phyloP scores from a whole-genome alignment of 2,329 filamentous ascomycete genomes.

The Clarireedia monteithiana region DNA sequence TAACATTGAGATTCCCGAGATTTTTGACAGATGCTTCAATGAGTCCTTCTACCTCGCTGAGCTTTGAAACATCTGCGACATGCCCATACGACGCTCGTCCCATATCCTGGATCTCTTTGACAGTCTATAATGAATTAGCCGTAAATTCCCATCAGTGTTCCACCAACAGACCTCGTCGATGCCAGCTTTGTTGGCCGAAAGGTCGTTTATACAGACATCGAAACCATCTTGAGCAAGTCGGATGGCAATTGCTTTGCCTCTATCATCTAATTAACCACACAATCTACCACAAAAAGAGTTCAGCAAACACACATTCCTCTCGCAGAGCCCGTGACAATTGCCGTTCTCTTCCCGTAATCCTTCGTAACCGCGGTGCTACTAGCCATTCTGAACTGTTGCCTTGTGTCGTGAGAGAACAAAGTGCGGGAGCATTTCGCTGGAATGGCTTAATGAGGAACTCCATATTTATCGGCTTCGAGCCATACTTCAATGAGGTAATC shows the following conservation, averaged over 20 bases:
- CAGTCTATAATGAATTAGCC: conserved; percentile 26
- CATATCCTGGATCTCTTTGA: conserved; percentile 42
- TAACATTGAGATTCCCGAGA: conserved; percentile 24
- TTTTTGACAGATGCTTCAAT: conserved; percentile 21
- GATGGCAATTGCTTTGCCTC: conserved; percentile 54
- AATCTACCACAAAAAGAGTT: not conserved
- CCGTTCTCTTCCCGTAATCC: conserved; percentile 28
- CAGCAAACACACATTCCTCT: conserved; percentile 31
- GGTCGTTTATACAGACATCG: conserved; percentile 57
- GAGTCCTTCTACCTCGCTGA: conserved; percentile 23
- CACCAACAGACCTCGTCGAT: conserved; percentile 38
- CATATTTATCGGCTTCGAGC: not conserved
- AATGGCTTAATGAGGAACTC: not conserved
- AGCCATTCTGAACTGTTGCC: not conserved
- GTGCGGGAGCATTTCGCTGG: not conserved
- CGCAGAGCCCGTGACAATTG: conserved; percentile 34
- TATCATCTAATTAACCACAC: conserved; percentile 21
- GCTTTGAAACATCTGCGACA: conserved; percentile 48
- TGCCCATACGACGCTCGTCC: conserved; percentile 47
- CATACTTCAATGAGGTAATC: too few species aligned
- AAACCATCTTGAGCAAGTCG: conserved; percentile 59
- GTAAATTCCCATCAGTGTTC: not conserved
- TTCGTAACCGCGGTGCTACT: conserved; percentile 22
- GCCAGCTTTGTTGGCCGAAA: conserved; percentile 42
- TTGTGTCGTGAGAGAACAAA: not conserved